Evolutionary conservation across 2,329 filamentous ascomycete genomes (phyloP).

Genomic region (Xenoacremonium recifei): DNA sequence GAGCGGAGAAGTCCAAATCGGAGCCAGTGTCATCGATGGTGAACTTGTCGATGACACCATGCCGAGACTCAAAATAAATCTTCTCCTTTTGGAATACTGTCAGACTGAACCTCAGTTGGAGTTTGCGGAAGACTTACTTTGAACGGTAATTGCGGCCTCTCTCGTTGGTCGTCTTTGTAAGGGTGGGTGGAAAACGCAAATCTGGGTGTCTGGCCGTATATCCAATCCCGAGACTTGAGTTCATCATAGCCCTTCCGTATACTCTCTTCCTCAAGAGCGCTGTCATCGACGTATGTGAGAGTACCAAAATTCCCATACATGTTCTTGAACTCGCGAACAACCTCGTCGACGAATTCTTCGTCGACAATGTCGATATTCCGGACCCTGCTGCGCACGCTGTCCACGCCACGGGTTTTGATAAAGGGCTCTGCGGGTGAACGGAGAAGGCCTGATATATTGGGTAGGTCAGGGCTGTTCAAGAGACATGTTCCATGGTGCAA

Average conservation of each 20-base stretch:
- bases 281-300: slow-evolving; percentile 46
- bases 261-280: slow-evolving; percentile 42
- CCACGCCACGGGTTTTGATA: slow-evolving; percentile 80
- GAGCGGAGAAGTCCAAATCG: slow-evolving; percentile 11
- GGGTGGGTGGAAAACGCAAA: slow-evolving; percentile 70
- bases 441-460: slow-evolving; percentile 66
- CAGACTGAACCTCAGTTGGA: not conserved
- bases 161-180: slow-evolving; percentile 56
- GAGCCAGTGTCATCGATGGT: slow-evolving; percentile 16
- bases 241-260: slow-evolving; percentile 43
- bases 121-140: slow-evolving; percentile 33
- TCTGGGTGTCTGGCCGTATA: slow-evolving; percentile 80
- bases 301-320: slow-evolving; percentile 58
- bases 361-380: slow-evolving; percentile 67
- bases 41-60: slow-evolving; percentile 36
- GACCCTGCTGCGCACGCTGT: slow-evolving; percentile 84
- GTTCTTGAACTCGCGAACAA: slow-evolving; percentile 61
- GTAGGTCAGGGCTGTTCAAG: slow-evolving; percentile 72
- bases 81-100: slow-evolving; percentile 21
- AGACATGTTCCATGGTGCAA: slow-evolving; percentile 94
- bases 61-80: slow-evolving; percentile 35
- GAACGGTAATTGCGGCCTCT: slow-evolving; percentile 49
- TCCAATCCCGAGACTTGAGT: slow-evolving; percentile 65
- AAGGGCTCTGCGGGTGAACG: slow-evolving; percentile 74
- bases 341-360: slow-evolving; percentile 49